A percentile compares a stretch with the other conserved stretches of the same genome.
These are phyloP conservation scores for Mallotus japonicus DNA, from an alignment of 441 rosid species.

Conservation along the genomic window DNA sequence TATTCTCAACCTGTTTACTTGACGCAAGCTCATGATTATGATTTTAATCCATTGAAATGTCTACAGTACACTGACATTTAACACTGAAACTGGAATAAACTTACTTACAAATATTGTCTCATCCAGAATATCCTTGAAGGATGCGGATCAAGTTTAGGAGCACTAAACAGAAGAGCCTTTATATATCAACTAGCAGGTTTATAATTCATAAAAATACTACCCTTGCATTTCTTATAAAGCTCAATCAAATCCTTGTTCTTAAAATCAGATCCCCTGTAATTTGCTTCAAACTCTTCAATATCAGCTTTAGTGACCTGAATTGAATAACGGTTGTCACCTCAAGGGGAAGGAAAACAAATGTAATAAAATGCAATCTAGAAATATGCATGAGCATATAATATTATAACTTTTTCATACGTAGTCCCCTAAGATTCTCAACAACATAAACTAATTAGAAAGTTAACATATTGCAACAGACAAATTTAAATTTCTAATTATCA, in stretches of 20 bases:
- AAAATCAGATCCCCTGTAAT: constrained; percentile 85
- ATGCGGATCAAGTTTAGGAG: constrained; percentile 88
- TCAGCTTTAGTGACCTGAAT: constrained; percentile 82
- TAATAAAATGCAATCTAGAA: constrained; percentile 3
- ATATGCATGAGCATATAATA: not conserved
- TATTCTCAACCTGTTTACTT: not conserved
- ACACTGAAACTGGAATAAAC: not conserved
- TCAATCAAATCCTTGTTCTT: constrained; percentile 86
- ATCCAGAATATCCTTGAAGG: constrained; percentile 71
- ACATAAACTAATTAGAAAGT: constrained; percentile 19
- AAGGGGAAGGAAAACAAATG: constrained; percentile 8
- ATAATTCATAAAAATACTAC: constrained; percentile 67
- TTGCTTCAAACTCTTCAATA: constrained; percentile 84
- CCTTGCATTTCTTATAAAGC: constrained; percentile 58
- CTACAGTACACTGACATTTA: not conserved
- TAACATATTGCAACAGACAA: too few species aligned
- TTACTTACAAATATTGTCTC: constrained; percentile 69
- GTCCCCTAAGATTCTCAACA: constrained; percentile 65
- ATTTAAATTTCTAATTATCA: too few species aligned
- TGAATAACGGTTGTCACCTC: constrained; percentile 1
- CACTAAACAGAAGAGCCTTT: constrained; percentile 82
- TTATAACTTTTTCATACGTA: constrained; percentile 66
- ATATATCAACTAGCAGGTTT: constrained; percentile 8
- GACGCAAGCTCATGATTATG: not conserved
- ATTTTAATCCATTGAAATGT: not conserved